Evolutionary conservation across 2,329 filamentous ascomycete species (phyloP).

Genomic region (Aureobasidium pullulans): DNA sequence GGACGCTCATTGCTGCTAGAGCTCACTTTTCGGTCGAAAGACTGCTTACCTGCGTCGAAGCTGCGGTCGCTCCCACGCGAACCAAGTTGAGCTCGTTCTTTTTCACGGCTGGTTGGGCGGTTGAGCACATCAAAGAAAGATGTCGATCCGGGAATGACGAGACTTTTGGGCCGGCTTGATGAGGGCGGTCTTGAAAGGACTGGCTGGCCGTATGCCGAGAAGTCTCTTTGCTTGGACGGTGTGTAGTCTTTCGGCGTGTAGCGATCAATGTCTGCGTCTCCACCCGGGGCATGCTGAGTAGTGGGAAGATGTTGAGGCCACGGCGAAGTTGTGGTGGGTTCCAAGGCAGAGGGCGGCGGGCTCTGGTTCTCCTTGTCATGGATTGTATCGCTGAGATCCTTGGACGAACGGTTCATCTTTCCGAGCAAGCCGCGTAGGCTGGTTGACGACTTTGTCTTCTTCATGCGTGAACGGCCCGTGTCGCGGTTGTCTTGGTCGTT

Average conservation of each 20-base stretch:
- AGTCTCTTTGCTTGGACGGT: conserved; percentile 55
- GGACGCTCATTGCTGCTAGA: conserved; percentile 27
- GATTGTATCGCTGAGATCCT: conserved; percentile 48
- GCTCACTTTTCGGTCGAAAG: conserved; percentile 29
- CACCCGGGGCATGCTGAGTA: conserved; percentile 21
- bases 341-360: conserved; percentile 45
- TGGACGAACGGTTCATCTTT: conserved; percentile 62
- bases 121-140: conserved; percentile 12
- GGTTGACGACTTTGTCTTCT: conserved; percentile 75
- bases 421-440: conserved; percentile 73
- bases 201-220: conserved; percentile 43
- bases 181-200: conserved; percentile 24
- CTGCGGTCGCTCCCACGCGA: conserved; percentile 14
- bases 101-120: conserved; percentile 7
- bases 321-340: conserved; percentile 58
- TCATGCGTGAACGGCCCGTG: conserved; percentile 22
- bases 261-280: conserved; percentile 48
- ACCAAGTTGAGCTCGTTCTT: conserved; percentile 12
- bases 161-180: conserved; percentile 23
- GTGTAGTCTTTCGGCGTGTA: conserved; percentile 56
- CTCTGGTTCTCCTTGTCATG: conserved; percentile 76
- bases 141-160: conserved; percentile 9
- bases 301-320: conserved; percentile 65
- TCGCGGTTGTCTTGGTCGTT: conserved; percentile 5
- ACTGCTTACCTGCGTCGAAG: conserved; percentile 23